Evolutionary conservation across 2,329 filamentous ascomycete species (phyloP).

Genomic region (Fonsecaea erecta): DNA sequence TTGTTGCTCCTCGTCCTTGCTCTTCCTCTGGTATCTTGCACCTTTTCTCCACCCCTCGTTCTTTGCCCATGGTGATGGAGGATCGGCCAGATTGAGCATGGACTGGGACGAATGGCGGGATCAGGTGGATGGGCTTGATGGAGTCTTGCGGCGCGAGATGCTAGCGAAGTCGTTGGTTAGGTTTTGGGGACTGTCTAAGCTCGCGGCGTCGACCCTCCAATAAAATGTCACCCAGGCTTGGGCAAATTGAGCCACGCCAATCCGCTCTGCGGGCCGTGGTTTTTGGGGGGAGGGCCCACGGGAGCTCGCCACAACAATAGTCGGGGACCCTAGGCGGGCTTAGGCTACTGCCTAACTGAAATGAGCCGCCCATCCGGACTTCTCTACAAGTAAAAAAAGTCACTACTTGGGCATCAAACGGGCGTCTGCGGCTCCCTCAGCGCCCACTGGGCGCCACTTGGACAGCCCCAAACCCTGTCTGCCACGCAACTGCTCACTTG

Average conservation of each 20-base stretch:
- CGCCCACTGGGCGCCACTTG: neutral
- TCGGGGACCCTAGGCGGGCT: neutral
- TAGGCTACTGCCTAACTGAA: neutral
- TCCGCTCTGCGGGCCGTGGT: neutral
- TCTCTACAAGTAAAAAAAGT: neutral
- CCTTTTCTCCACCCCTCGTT: neutral
- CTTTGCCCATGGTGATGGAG: constrained; percentile 10
- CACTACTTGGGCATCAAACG: neutral
- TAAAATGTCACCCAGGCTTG: neutral
- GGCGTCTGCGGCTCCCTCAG: neutral
- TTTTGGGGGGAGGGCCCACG: neutral
- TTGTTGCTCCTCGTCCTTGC: constrained; percentile 3
- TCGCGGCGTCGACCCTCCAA: constrained; percentile 7
- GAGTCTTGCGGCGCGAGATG: constrained; percentile 5
- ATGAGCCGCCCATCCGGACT: neutral
- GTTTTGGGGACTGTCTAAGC: constrained; percentile 34
- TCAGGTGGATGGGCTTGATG: constrained; percentile 3
- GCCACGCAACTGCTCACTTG: neutral
- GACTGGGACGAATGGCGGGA: constrained; percentile 14
- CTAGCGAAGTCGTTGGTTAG: constrained; percentile 27
- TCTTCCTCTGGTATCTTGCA: neutral
- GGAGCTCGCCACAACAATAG: neutral
- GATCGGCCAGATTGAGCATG: constrained; percentile 11
- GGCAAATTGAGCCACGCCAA: constrained; percentile 6
- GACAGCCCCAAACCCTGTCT: neutral